Evolutionary conservation across 2,329 filamentous ascomycete genomes (phyloP), one percentile per base, ranked within the genome.

Genomic region (Davidsoniella neocaledoniae): DNA sequence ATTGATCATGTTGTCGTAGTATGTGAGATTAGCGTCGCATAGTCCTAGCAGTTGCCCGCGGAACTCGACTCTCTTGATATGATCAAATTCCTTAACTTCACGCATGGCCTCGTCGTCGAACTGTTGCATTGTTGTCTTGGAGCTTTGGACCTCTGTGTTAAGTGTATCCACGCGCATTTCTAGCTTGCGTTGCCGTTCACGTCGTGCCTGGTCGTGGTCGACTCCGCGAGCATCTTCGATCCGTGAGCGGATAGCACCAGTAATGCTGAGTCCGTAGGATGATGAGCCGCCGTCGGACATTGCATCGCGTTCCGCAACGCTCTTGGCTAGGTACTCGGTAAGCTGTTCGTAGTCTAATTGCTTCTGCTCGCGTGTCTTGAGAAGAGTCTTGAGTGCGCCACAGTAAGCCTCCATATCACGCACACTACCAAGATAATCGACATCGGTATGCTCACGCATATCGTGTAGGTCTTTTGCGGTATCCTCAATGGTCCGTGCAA

Each of bases 361-460:
- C 63, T 98, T 98, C 68, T 93, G 87, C 68, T 98, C 91, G 36
- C 91, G 81, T 1, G 86, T 86, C 64, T 94, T 94, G 55, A 98
- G 78, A 4, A 98, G 79, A 21, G 78, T 74, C 64, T 94, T 94
- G 43, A 96, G 70, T 0, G 87, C 83, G n/a, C 76, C 68, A 56
- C 87, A 90, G 65, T 96, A 98, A 23, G 87, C 83, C 58, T 93
- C 85, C 88, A 96, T 94, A 66, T 98, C 91, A 46, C 87, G 79
- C 48, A 98, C 72, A 50, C 83, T 90, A 56, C 86, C 86, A 1
- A 98, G 77, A 62, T 98, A 98, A 64, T 95, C 87, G 59, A 94
- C 87, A 61, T 98, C 91, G 0, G 90, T 96, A 59, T 87, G 76
- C 54, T 96, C 88, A 60, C 86, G 86, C 53, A 98, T 73, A n/a